Conservation (phyloP, 1,139 yeast genomes). For the Nadsonia starkeyi-henricii region DNA sequence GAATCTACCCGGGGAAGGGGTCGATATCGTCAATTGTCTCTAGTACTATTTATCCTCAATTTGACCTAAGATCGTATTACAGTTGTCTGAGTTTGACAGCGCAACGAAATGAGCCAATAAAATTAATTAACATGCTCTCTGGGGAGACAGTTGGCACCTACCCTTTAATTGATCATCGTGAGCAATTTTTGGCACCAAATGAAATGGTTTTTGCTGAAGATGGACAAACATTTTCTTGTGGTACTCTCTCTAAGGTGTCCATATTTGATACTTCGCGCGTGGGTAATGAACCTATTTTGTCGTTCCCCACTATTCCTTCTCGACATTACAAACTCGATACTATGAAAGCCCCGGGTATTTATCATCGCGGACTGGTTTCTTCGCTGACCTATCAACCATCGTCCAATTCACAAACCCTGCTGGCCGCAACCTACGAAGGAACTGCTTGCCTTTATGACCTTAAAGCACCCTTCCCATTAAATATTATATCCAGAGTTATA, state of each 20-base stretch:
- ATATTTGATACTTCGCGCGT: conserved; percentile 18
- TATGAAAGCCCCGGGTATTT: background rate
- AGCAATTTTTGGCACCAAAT: conserved; percentile 11
- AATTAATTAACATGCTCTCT: conserved; percentile 16
- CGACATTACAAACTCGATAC: background rate
- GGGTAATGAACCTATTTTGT: conserved; percentile 8
- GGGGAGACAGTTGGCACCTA: conserved; percentile 15
- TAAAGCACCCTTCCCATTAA: conserved; percentile 9
- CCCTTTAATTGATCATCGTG: conserved; percentile 14
- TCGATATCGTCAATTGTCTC: conserved; percentile 10
- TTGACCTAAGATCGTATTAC: conserved; percentile 12
- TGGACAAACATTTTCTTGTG: conserved; percentile 9
- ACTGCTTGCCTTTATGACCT: conserved; percentile 7
- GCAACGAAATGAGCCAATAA: conserved; percentile 18
- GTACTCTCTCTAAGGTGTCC: conserved; percentile 13
- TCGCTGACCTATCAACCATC: conserved; percentile 7
- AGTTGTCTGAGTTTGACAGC: conserved; percentile 15
- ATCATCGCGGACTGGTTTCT: conserved; percentile 5
- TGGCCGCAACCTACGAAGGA: conserved; percentile 1
- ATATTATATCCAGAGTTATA: conserved; percentile 6
- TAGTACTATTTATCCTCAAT: conserved; percentile 16
- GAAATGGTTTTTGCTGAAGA: conserved; percentile 9
- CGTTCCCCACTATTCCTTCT: conserved; percentile 1
- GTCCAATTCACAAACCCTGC: conserved; percentile 9
- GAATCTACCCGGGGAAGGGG: conserved; percentile 11